Conservation (phyloP, 2,329 filamentous ascomycete species). For the Verticillium klebahnii region DNA sequence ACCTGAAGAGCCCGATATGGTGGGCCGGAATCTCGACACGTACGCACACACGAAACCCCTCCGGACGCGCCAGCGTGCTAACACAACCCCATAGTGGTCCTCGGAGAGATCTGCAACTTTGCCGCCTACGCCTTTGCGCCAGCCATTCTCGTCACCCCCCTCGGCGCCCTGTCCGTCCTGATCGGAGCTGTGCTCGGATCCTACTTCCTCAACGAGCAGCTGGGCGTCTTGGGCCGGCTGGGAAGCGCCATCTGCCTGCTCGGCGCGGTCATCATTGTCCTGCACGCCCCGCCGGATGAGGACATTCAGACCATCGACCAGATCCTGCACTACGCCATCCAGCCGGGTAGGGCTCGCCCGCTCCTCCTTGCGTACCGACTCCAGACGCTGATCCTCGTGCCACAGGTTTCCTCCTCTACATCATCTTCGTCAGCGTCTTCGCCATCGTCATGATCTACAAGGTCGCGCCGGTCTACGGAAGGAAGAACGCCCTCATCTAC, state of each 20-base stretch:
- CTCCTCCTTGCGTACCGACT: neutral
- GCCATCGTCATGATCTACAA: slow-evolving; percentile 95
- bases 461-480: slow-evolving; percentile 83
- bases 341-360: slow-evolving; percentile 62
- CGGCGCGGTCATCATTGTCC: slow-evolving; percentile 93
- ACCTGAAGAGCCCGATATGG: slow-evolving; percentile 92
- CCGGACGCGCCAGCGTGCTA: neutral
- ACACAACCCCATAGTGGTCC: slow-evolving; percentile 58
- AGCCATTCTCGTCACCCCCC: slow-evolving; percentile 93
- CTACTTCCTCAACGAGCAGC: slow-evolving; percentile 86
- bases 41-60: slow-evolving; percentile 37
- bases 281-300: slow-evolving; percentile 92
- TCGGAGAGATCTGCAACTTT: slow-evolving; percentile 95
- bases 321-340: slow-evolving; percentile 84
- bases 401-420: slow-evolving; percentile 85
- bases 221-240: slow-evolving; percentile 87
- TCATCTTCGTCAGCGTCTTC: slow-evolving; percentile 73
- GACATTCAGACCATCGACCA: slow-evolving; percentile 88
- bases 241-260: slow-evolving; percentile 96
- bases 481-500: slow-evolving; percentile 93
- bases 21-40: slow-evolving; percentile 91
- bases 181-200: slow-evolving; percentile 93
- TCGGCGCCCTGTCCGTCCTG: slow-evolving; percentile 89
- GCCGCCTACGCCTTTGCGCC: slow-evolving; percentile 97
- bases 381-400: slow-evolving; percentile 3